phyloP scores from a whole-genome alignment of 108 stramenopile species.

The Discostella pseudostelligera region DNA sequence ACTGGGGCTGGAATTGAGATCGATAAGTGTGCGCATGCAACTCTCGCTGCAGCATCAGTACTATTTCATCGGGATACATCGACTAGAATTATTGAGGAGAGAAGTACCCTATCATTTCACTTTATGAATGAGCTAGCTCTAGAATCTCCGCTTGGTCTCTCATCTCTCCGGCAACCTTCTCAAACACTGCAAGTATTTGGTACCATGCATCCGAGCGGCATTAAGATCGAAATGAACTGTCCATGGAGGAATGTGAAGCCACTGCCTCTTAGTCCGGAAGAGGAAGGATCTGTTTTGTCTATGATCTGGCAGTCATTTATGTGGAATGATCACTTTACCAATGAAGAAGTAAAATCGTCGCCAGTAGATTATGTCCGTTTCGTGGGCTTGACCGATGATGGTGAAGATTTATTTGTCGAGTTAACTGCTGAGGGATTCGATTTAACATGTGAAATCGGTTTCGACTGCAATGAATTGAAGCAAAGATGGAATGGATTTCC shows the following conservation, averaged over 20 bases:
- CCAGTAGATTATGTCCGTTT: slow-evolving; percentile 41
- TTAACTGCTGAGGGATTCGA: slow-evolving; percentile 61
- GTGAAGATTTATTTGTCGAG: slow-evolving; percentile 66
- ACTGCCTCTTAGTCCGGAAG: slow-evolving; percentile 10
- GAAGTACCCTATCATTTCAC: slow-evolving; percentile 27
- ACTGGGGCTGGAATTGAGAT: slow-evolving; percentile 72
- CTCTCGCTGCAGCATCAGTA: slow-evolving; percentile 71
- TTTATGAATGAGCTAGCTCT: slow-evolving; percentile 22
- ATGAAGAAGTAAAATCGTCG: slow-evolving; percentile 13
- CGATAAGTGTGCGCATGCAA: slow-evolving; percentile 92
- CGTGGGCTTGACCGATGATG: slow-evolving; percentile 59
- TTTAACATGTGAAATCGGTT: slow-evolving; percentile 38
- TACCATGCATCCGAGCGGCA: neutral
- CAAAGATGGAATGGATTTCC: slow-evolving; percentile 62
- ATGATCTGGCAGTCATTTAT: slow-evolving; percentile 59
- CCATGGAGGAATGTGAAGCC: slow-evolving; percentile 36
- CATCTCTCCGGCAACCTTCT: slow-evolving; percentile 9
- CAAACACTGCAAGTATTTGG: neutral
- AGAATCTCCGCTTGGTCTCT: slow-evolving; percentile 7
- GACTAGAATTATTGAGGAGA: slow-evolving; percentile 36
- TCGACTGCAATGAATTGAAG: slow-evolving; percentile 55
- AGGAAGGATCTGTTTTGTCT: slow-evolving; percentile 35
- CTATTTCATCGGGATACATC: slow-evolving; percentile 55
- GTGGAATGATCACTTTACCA: slow-evolving; percentile 14
- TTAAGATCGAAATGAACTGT: slow-evolving; percentile 30